Conservation (phyloP, 2,329 filamentous ascomycete genomes). For the Rhytidhysteron rufulum region DNA sequence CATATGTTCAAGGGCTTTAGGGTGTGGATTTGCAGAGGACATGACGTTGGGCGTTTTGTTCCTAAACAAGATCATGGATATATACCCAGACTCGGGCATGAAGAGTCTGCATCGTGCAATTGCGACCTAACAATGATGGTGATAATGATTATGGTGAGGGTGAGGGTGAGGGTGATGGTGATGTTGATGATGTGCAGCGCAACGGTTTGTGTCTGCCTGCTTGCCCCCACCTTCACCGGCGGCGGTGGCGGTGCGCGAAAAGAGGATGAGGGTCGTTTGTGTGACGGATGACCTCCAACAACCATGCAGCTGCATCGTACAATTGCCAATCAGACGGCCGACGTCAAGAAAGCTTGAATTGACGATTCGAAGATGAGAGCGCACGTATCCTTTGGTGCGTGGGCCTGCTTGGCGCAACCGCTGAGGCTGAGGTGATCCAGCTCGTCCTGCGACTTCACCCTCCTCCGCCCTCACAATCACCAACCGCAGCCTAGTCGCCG, state of each 20-base stretch:
- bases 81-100: conserved; percentile 3
- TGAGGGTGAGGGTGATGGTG: neutral
- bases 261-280: too few species aligned
- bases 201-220: neutral
- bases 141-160: neutral
- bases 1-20: neutral
- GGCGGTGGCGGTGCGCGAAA: too few species aligned
- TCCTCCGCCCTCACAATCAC: conserved; percentile 1
- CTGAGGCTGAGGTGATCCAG: conserved; percentile 5
- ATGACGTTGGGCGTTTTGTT: neutral
- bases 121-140: neutral
- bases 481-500: conserved; percentile 1
- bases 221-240: neutral
- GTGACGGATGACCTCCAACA: neutral
- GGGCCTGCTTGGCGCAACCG: neutral
- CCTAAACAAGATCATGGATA: conserved; percentile 1
- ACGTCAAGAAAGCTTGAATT: neutral
- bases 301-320: neutral
- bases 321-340: neutral
- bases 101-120: neutral
- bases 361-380: conserved; percentile 1
- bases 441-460: conserved; percentile 1
- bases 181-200: neutral
- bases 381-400: neutral
- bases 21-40: neutral